Evolutionary conservation across 352 stramenopile genomes (phyloP), one percentile per base, ranked within the genome.

Genomic region (Globisporangium paddicum): DNA sequence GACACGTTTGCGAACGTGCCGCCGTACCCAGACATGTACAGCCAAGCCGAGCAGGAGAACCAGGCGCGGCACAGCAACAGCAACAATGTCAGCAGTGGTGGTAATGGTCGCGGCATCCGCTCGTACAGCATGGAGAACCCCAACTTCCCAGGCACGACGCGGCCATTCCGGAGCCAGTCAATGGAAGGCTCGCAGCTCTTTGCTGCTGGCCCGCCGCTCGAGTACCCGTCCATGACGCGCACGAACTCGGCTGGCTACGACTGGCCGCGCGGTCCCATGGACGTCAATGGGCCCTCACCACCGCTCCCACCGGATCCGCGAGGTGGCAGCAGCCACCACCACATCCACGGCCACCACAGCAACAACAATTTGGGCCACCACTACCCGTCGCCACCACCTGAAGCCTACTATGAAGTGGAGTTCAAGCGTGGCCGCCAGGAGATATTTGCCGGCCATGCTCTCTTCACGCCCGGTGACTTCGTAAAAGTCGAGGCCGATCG

Each of bases 401-500:
- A 93, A 67, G 84, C 84, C 0, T 93, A 91, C 51, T 98, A 97
- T 65, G 91, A 96, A 53, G 86, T 98, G 37, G 96, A 98, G 69
- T 98, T 98, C 67, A 98, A 98, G 68, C 85, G 94, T 8, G 95
- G 84, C 21, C 87, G 95, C 21, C 77, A 86, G 18, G 93, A 95
- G 63, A 89, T 98, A 49, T 92, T 98, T 62, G 79, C 96, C 42
- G 80, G 96, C 35, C 81, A 83, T 42, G 75, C 86, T 9, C 75
- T 89, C 25, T 87, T 91, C 67, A 93, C 96, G 44, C 69, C 97
- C 55, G 96, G 96, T 13, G 94, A 97, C 62, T 98, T 93, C 61
- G 96, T 99, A 3, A 98, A 93, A 77, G 96, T 99, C 41, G 96
- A 99, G 72, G 96, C 96, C 19, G 96, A 99, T 68, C 91, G 96